These are phyloP conservation scores for Myrmaecium sp. DNA, from an alignment of 2,329 filamentous ascomycete genomes.

Conservation along the genomic window DNA sequence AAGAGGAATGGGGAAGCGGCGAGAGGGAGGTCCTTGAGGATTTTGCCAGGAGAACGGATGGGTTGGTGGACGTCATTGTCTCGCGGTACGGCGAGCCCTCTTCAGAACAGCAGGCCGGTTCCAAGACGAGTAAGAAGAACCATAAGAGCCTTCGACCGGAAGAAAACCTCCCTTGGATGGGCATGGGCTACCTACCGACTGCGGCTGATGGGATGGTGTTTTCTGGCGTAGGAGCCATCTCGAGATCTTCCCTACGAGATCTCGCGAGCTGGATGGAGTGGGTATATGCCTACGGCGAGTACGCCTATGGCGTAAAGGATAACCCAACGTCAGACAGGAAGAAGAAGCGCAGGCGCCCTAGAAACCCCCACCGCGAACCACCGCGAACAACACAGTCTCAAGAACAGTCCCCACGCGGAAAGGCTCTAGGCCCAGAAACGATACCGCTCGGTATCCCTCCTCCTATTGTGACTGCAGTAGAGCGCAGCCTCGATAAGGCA, in stretches of 20 bases:
- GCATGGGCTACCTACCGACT: slow-evolving; percentile 47
- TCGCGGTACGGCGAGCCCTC: slow-evolving; percentile 59
- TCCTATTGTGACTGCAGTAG: slow-evolving; percentile 28
- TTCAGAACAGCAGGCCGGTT: slow-evolving; percentile 10
- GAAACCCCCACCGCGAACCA: slow-evolving; percentile 4
- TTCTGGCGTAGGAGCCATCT: slow-evolving; percentile 59
- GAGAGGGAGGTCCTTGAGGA: slow-evolving; percentile 87
- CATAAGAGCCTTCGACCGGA: slow-evolving; percentile 7
- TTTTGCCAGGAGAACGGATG: slow-evolving; percentile 62
- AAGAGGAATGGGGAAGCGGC: slow-evolving; percentile 86
- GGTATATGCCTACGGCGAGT: slow-evolving; percentile 66
- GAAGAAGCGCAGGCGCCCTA: slow-evolving; percentile 23
- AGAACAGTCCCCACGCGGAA: slow-evolving; percentile 1
- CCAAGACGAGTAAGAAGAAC: slow-evolving; percentile 11
- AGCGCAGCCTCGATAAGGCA: slow-evolving; percentile 26
- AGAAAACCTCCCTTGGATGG: slow-evolving; percentile 48
- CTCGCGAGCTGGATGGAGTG: slow-evolving; percentile 78
- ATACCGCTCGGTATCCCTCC: slow-evolving; percentile 26
- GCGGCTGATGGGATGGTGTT: slow-evolving; percentile 76
- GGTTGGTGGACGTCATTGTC: slow-evolving; percentile 74
- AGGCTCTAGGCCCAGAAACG: slow-evolving; percentile 4
- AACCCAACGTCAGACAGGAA: slow-evolving; percentile 53
- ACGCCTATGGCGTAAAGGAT: slow-evolving; percentile 70
- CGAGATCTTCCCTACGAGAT: slow-evolving; percentile 51
- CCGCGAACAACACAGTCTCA: slow-evolving; percentile 1